Evolutionary conservation across 73 alveolate species (phyloP).

Genomic region (Tetrahymena elliotti): DNA sequence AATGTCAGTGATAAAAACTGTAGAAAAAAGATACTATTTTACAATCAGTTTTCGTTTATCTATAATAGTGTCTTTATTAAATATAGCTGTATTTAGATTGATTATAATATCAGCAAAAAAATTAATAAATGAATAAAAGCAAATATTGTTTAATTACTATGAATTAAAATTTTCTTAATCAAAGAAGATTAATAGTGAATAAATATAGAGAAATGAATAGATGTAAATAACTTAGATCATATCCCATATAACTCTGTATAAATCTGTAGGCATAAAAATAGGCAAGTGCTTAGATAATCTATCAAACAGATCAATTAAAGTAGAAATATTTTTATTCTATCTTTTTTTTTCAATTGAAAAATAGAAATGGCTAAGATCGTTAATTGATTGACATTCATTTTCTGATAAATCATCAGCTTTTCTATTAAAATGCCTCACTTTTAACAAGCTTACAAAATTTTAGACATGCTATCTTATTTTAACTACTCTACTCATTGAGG

Average conservation of each 20-base stretch:
- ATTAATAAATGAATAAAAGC: not conserved
- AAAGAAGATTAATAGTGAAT: not conserved
- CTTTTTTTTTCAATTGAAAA: too few relatives aligned
- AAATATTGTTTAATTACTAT: not conserved
- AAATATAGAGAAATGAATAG: not conserved
- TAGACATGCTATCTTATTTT: not conserved
- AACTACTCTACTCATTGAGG: not conserved
- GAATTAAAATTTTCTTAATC: not conserved
- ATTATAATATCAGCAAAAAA: not conserved
- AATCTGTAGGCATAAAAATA: not conserved
- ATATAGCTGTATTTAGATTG: not conserved
- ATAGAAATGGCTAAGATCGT: not conserved
- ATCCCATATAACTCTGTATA: not conserved
- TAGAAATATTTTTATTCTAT: not conserved
- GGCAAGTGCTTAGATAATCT: not conserved
- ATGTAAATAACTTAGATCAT: not conserved
- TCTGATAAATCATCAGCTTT: not conserved
- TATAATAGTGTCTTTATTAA: not conserved
- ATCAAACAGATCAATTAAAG: not conserved
- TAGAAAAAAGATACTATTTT: not conserved
- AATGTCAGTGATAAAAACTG: not conserved
- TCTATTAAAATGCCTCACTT: not conserved
- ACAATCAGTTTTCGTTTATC: not conserved
- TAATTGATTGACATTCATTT: not conserved
- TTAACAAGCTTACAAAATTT: too few relatives aligned